A percentile compares a stretch with the other conserved stretches of the same genome.
These are phyloP conservation scores for Aureobasidium subglaciale DNA, from an alignment of 2,329 filamentous ascomycete species.

Conservation along the genomic window DNA sequence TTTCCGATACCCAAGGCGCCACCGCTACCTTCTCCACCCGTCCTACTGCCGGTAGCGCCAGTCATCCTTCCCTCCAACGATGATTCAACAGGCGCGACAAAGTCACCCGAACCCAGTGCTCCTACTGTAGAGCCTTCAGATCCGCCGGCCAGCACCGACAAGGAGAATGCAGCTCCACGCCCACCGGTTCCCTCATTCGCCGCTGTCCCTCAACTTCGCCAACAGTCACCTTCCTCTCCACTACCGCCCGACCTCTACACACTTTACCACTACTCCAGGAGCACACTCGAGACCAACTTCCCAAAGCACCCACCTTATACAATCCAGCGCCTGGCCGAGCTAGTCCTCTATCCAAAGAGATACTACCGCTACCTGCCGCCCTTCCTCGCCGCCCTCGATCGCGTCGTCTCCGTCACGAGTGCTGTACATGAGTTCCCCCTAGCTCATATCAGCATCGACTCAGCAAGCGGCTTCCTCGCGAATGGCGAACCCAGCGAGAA, in stretches of 20 bases:
- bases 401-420: conserved; percentile 84
- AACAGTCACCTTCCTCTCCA: neutral
- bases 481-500: conserved; percentile 57
- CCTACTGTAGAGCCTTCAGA: conserved; percentile 16
- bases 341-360: conserved; percentile 65
- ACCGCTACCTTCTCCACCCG: conserved; percentile 19
- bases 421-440: conserved; percentile 75
- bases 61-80: neutral
- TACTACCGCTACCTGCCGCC: conserved; percentile 78
- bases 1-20: conserved; percentile 64
- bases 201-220: conserved; percentile 14
- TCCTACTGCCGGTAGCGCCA: neutral
- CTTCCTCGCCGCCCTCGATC: conserved; percentile 85
- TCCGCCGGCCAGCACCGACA: conserved; percentile 48
- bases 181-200: conserved; percentile 39
- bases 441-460: conserved; percentile 48
- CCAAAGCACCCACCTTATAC: conserved; percentile 76
- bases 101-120: conserved; percentile 27
- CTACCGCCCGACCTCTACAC: conserved; percentile 59
- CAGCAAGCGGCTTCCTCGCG: conserved; percentile 34
- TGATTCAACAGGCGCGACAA: conserved; percentile 20
- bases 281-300: conserved; percentile 50
- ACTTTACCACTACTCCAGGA: conserved; percentile 36
- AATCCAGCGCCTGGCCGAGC: conserved; percentile 82
- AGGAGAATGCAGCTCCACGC: conserved; percentile 52